Conservation (phyloP, 257 asterid genomes). For the Jasminum sambac region DNA sequence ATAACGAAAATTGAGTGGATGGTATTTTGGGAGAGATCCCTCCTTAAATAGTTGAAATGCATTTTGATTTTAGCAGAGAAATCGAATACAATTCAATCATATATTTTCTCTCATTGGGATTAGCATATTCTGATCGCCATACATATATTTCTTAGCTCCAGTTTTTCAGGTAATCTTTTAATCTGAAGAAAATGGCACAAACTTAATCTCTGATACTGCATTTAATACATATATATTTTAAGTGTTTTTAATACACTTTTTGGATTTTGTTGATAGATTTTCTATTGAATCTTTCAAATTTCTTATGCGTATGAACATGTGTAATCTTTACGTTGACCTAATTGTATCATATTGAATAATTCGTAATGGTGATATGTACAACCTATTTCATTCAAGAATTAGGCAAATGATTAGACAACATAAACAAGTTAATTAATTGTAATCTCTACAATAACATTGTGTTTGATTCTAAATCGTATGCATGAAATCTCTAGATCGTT, state of each 20-base stretch:
- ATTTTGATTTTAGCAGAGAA: background rate
- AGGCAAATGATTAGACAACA: too few species aligned
- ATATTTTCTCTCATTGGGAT: background rate
- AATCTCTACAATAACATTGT: too few species aligned
- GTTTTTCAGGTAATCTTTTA: background rate
- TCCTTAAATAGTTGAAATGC: slow-evolving; percentile 1
- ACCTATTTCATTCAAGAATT: too few species aligned
- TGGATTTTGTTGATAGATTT: background rate
- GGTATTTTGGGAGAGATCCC: background rate
- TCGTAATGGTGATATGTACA: background rate
- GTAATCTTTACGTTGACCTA: background rate
- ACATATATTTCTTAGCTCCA: background rate
- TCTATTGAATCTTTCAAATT: background rate
- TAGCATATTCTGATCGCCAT: slow-evolving; percentile 4
- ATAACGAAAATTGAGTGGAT: background rate
- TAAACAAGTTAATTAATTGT: too few species aligned
- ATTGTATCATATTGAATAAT: background rate
- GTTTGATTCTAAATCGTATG: too few species aligned
- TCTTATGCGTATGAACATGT: background rate
- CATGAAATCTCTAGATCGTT: too few species aligned
- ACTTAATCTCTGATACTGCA: background rate
- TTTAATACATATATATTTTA: background rate
- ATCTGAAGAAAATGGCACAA: background rate
- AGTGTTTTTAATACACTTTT: background rate
- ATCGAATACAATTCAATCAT: background rate